Base-by-base conservation (phyloP, 768 basidiomycete species). In the Flagelloscypha sp. region DNA sequence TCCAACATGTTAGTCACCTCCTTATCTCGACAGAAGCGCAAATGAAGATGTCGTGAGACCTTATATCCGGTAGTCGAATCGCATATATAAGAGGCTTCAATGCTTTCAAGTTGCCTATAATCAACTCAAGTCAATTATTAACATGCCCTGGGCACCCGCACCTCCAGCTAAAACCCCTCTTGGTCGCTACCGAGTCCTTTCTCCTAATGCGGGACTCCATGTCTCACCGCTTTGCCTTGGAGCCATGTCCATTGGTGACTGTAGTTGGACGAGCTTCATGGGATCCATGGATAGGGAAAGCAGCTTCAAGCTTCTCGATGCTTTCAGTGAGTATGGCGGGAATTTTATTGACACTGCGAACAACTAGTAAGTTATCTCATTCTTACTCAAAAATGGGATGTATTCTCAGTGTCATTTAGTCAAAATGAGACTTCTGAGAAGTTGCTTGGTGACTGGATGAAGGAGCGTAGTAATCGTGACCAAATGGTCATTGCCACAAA, bases 391-490 rank as follows among this genome's bases (percentile, higher is more conserved):
- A 6, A 1, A 1, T 25, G 5, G 17, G 4, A 5, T 25, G n/a
- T 19, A 6, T 29, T 18, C 20, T 28, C 8, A 28, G 28, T 19
- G 5, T 6, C 20, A n/a, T 13, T 16, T 25, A 71, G 66, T 36
- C 73, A 79, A 43, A 65, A 74, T 37, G 75, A 70, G 40, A 48
- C 62, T n/a, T 74, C 72, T 3, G 77, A 83, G 48, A 36, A 43
- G 33, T 67, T 67, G 44, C 59, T 74, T 20, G 73, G 72, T 3
- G 71, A 74, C 46, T 76, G 71, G 72, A 64, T 66, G 36, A 61
- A 68, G 41, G 41, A 51, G 20, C 54, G 68, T 16, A 59, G 58
- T 0, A 66, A 65, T 30, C 55, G 73, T 3, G 66, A 73, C 40
- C 63, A 68, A 41, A 54, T 75, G 9, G 65, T 72, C 38, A 59